Evolutionary conservation across 331 rosid species (phyloP), one percentile per base, ranked within the genome.

Genomic region (Quercus tomentella): DNA sequence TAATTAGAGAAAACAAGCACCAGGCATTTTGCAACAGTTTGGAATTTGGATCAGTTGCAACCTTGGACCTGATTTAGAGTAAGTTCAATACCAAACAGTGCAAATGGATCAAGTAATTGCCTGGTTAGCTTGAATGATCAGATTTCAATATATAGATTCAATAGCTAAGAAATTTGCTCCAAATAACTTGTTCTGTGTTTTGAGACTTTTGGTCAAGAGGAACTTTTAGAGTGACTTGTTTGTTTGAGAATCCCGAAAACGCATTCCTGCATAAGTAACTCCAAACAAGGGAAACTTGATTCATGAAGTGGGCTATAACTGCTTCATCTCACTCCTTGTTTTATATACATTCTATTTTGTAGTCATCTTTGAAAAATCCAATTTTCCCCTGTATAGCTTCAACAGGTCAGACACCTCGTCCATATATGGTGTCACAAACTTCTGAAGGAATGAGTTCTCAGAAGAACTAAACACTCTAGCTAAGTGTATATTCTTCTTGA

Each of bases 91-190:
- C 52, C 52, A 11, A 45, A 45, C 12, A 45, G 52, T 45, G 16
- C 52, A 11, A 45, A 9, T 45, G 52, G 52, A 45, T 11, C 52
- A 45, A 45, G 52, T 11, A 45, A 45, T 45, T 45, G 52, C 15
- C 52, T 45, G 3, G 7, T 7, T 1, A 52, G 54, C 14, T 2
- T 9, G 65, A 54, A 70, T 12, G 37, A 11, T 56, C 54, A 21
- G n/a, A 18, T 69, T 45, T 65, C 82, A 37, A 49, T 18, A 41
- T 78, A 86, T 18, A 84, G 31, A 56, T 78, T 58, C 66, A 84
- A 31, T 57, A 77, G 56, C 72, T 68, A 2, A 43, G 82, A 54
- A 26, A 79, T 65, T 54, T 60, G 17, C 68, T 75, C 25, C 17
- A n/a, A 25, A n/a, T 10, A 66, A 17, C 7, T 22, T 56, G 86